A percentile compares a stretch with the other conserved stretches of the same genome.
These are phyloP conservation scores for Neospora caninum DNA, from an alignment of 169 alveolate genomes.

Conservation along the genomic window DNA sequence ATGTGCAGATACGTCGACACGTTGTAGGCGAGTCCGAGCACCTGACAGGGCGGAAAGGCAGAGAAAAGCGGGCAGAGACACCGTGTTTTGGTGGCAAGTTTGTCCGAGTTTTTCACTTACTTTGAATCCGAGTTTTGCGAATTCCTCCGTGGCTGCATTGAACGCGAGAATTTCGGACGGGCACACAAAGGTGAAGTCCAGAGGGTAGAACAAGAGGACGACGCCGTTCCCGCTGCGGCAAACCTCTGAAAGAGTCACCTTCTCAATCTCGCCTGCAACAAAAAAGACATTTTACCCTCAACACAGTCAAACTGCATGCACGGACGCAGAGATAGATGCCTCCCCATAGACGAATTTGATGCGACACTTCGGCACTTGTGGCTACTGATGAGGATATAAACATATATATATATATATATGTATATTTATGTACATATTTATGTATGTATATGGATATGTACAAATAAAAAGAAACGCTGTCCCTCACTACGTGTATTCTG, in stretches of 20 bases:
- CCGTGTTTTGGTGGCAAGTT: too few relatives aligned
- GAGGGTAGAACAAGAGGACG: slow-evolving; percentile 97
- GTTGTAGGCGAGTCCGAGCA: too few relatives aligned
- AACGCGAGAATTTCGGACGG: slow-evolving; percentile 97
- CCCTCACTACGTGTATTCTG: too few relatives aligned
- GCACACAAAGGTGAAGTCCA: slow-evolving; percentile 99
- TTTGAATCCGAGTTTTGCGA: slow-evolving; percentile 79
- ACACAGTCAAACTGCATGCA: background rate
- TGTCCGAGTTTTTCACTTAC: background rate
- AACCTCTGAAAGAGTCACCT: slow-evolving; percentile 89
- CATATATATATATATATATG: slow-evolving; percentile 1
- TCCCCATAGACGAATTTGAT: too few relatives aligned
- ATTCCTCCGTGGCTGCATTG: slow-evolving; percentile 91
- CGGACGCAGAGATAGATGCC: background rate
- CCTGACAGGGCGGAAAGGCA: too few relatives aligned
- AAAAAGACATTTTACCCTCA: background rate
- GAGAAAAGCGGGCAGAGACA: too few relatives aligned
- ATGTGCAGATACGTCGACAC: too few relatives aligned
- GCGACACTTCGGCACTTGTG: too few relatives aligned
- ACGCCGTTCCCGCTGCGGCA: slow-evolving; percentile 89
- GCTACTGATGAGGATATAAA: background rate
- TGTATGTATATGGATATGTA: background rate
- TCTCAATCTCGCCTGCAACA: slow-evolving; percentile 76
- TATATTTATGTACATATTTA: background rate
- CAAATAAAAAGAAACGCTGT: too few relatives aligned